Evolutionary conservation across 2,329 filamentous ascomycete species (phyloP).

Genomic region (Westerdykella ornata): DNA sequence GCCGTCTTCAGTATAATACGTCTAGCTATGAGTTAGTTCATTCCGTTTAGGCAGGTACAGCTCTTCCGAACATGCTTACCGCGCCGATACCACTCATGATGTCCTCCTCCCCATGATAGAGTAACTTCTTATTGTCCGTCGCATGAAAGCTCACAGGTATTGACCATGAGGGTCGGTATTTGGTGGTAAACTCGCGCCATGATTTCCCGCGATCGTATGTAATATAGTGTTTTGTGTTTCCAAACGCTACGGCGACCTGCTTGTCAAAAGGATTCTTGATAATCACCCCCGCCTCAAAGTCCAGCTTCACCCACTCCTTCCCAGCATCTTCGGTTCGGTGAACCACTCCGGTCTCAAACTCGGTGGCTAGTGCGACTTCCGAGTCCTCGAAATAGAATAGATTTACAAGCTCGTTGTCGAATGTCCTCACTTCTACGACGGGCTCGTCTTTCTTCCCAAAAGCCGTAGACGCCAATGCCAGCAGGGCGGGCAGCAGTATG

Average conservation of each 20-base stretch:
- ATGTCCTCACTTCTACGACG: conserved; percentile 56
- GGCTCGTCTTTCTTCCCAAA: conserved; percentile 57
- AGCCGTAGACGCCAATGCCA: conserved; percentile 38
- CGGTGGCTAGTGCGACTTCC: conserved; percentile 70
- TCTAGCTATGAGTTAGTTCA: conserved; percentile 23
- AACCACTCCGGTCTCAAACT: conserved; percentile 56
- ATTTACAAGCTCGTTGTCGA: conserved; percentile 60
- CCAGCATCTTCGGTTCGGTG: conserved; percentile 79
- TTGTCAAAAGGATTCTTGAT: conserved; percentile 72
- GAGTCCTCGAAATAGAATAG: conserved; percentile 90
- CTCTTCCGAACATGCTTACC: conserved; percentile 48
- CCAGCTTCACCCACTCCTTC: conserved; percentile 63
- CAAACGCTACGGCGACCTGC: conserved; percentile 73
- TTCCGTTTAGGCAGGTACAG: conserved; percentile 8
- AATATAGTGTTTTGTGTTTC: conserved; percentile 67
- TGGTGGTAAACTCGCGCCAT: conserved; percentile 68
- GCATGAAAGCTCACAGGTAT: conserved; percentile 72
- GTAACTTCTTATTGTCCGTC: conserved; percentile 71
- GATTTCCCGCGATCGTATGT: conserved; percentile 76
- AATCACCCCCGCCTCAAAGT: conserved; percentile 56
- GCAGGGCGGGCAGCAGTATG: conserved; percentile 46
- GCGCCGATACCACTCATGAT: conserved; percentile 37
- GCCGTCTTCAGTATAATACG: conserved; percentile 75
- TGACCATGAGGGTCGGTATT: conserved; percentile 47
- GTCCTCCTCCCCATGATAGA: conserved; percentile 57